Percentiles rank a stretch among this genome's conserved stretches.
Evolutionary conservation across 768 basidiomycete species (phyloP).

Genomic region (Suillus placidus): DNA sequence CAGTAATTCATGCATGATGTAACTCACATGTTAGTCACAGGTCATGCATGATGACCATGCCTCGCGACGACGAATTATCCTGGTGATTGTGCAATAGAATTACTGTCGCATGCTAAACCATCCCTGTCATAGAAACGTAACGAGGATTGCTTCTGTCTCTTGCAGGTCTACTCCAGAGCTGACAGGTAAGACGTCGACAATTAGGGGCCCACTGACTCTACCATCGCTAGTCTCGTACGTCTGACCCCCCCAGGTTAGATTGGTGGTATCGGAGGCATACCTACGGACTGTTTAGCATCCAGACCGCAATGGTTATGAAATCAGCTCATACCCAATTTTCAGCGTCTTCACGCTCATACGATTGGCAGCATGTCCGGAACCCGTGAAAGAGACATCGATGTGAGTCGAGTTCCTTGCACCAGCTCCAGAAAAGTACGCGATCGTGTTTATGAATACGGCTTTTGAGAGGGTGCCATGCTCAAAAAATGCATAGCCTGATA

Average conservation of each 20-base stretch:
- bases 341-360: conserved; percentile 52
- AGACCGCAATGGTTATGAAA: not conserved
- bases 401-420: conserved; percentile 23
- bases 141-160: conserved; percentile 50
- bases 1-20: no score
- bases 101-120: not conserved
- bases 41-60: no score
- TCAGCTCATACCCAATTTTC: conserved; percentile 41
- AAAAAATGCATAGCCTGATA: conserved; percentile 44
- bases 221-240: conserved; percentile 52
- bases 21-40: no score
- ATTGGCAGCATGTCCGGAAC: not conserved
- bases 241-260: conserved; percentile 54
- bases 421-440: conserved; percentile 47
- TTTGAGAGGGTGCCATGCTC: conserved; percentile 26
- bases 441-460: conserved; percentile 61
- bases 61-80: no score
- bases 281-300: conserved; percentile 27
- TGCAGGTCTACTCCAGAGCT: conserved; percentile 46
- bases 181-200: conserved; percentile 33
- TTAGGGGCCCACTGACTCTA: conserved; percentile 39
- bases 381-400: conserved; percentile 7
- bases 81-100: not conserved
- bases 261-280: conserved; percentile 51
- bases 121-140: conserved; percentile 19